Evolutionary conservation across 1,284 basidiomycete genomes (phyloP), one percentile per base, ranked within the genome.

Genomic region (Sporisorium scitamineum): DNA sequence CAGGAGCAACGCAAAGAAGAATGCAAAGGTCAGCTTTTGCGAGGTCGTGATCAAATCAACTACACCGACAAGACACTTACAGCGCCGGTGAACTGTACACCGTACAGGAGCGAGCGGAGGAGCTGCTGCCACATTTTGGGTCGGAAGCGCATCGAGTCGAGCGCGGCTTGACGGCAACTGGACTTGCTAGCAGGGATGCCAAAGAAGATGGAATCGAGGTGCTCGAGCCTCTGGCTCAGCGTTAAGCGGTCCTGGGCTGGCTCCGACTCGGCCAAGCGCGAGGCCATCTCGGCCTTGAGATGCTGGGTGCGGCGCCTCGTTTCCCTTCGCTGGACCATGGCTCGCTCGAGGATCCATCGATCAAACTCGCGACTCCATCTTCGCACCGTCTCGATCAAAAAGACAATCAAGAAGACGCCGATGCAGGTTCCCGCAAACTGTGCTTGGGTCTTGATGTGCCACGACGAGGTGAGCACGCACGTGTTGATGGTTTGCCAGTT

Each of bases 381-480:
- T 22, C 81, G 76, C 11, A 80, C 58, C 11, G 67, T 64, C 64
- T 83, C 81, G 62, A 81, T 76, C 22, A 79, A 47, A 54, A 83
- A 79, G 31, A 78, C 76, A 48, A 81, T 73, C 42, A 80, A 53
- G 9, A 79, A 80, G 20, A 83, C 70, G 20, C 81, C 81, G 45
- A 82, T 76, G 70, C 81, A 83, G 6, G 80, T 75, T 20, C 80
- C 81, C 20, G 73, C 81, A 42, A 83, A 80, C 48, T 79, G 72
- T 5, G 70, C 81, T 24, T 63, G 44, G 3, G 70, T 77, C 22
- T 42, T 54, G 50, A 80, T 71, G 59, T 72, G 75, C 81, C 81
- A 83, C 16, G 77, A 78, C 3, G 75, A 71, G 24, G 80, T 74
- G 53, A 83, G 74, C 13, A 83, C 61, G 41, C 81, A 77, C 14